Percentiles rank a stretch among this genome's conserved stretches.
Conservation (phyloP, 768 basidiomycete species). For the Tremella fuciformis region DNA sequence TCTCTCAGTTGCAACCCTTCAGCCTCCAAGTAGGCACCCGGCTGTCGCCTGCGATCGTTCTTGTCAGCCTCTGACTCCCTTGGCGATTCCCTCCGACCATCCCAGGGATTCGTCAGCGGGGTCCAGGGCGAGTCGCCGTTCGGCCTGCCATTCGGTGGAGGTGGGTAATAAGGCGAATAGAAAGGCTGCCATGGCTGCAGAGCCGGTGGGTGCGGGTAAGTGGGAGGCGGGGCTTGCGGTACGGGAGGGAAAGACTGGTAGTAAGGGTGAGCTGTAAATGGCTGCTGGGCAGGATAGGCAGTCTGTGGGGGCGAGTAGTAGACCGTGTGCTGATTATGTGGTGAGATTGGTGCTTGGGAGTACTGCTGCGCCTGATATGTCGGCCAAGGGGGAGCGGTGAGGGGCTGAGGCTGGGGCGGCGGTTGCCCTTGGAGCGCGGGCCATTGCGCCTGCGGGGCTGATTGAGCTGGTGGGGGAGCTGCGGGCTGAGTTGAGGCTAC, state of each 20-base stretch:
- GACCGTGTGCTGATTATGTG: background rate
- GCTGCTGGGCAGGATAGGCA: no score
- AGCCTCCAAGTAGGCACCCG: background rate
- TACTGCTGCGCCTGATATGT: background rate
- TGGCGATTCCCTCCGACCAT: background rate
- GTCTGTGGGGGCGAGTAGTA: background rate
- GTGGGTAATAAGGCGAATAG: conserved; percentile 1
- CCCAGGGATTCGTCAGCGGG: conserved; percentile 14
- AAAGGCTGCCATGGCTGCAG: conserved; percentile 26
- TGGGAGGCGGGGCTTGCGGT: conserved; percentile 13
- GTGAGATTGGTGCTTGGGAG: no score
- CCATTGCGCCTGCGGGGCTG: no score
- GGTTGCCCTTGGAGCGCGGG: no score
- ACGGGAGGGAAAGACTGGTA: background rate
- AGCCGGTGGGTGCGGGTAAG: conserved; percentile 22
- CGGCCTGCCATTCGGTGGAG: background rate
- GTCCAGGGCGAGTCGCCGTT: conserved; percentile 7
- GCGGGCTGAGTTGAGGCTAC: background rate
- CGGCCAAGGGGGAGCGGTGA: background rate
- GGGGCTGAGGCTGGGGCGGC: background rate
- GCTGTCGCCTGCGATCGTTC: background rate
- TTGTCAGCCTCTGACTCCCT: background rate
- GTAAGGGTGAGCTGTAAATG: background rate
- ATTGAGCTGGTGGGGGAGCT: no score
- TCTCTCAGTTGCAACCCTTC: background rate